Conservation (phyloP, 2,329 filamentous ascomycete genomes). For the Byssothecium circinans region DNA sequence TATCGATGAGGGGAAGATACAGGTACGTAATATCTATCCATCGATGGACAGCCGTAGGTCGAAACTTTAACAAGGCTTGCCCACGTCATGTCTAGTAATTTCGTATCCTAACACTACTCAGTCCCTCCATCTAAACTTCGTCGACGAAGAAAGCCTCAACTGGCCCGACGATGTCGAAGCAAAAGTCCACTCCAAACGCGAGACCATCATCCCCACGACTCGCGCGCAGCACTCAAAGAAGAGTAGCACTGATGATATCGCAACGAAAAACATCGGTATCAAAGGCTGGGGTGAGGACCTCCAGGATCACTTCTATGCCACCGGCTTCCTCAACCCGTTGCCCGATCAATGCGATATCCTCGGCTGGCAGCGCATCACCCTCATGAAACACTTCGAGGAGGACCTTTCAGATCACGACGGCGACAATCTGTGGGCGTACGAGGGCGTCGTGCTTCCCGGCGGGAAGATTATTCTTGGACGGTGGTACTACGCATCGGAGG, state of each 20-base stretch:
- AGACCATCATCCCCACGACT: slow-evolving; percentile 22
- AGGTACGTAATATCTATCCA: slow-evolving; percentile 19
- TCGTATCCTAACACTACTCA: slow-evolving; percentile 21
- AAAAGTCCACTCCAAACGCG: slow-evolving; percentile 40
- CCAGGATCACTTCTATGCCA: slow-evolving; percentile 34
- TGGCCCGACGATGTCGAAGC: slow-evolving; percentile 49
- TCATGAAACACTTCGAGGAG: slow-evolving; percentile 55
- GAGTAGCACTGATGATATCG: slow-evolving; percentile 7
- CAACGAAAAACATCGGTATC: slow-evolving; percentile 35
- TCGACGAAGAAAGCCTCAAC: slow-evolving; percentile 15
- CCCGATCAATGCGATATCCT: slow-evolving; percentile 51
- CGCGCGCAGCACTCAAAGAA: slow-evolving; percentile 33
- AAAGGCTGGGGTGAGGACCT: slow-evolving; percentile 44
- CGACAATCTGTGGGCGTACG: slow-evolving; percentile 52
- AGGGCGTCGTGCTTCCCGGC: slow-evolving; percentile 53
- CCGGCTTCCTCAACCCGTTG: slow-evolving; percentile 55
- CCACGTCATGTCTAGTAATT: not conserved
- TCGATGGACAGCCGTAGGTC: not conserved
- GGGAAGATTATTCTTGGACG: slow-evolving; percentile 51
- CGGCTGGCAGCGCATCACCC: slow-evolving; percentile 57
- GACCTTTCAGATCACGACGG: slow-evolving; percentile 30
- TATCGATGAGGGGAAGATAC: slow-evolving; percentile 31
- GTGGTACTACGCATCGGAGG: slow-evolving; percentile 48
- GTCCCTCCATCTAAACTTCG: slow-evolving; percentile 39
- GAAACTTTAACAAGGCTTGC: not conserved